Base-by-base conservation (phyloP, 352 stramenopile species). In the Phytophthora fragariaefolia region DNA sequence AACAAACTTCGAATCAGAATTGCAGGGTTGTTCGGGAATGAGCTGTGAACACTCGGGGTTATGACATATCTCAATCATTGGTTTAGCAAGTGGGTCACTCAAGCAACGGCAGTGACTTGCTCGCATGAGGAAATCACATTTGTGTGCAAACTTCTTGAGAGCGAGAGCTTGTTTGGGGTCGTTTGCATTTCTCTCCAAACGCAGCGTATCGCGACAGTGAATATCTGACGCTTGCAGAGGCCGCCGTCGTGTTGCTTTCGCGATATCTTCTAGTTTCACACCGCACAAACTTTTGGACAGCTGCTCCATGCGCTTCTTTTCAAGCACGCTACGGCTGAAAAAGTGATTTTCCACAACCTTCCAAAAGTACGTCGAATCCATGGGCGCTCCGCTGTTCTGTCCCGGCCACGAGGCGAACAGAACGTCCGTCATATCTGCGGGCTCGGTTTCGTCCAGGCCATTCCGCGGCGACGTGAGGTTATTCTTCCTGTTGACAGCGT, bases 311-410 rank as follows among this genome's bases (percentile, higher is more conserved):
- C 82, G 79, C 20, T 87, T 84, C 73, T 92, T 93, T 46, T 82
- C 67, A 2, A 95, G 61, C 18, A 71, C 43, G 24, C 82, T 89
- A 48, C 66, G 85, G 38, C 66, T 86, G 58, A 84, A 96, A 51
- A 92, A 96, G 27, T 87, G 69, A 13, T 57, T 77, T 26, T 90
- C 76, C 15, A 96, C 58, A 17, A 91, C 71, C 30, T 80, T 85
- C 89, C 89, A 96, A 45, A 95, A 88, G 60, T 87, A 78, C 20
- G 87, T 89, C 24, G 86, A 83, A 47, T 95, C 82, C 74, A 96
- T 86, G 0, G 82, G 73, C 18, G 74, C 82, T 0, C 89, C 89
- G 26, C 83, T 82, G 36, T 70, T 82, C 59, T 95, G 82, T 2
- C 85, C 85, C 0, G 87, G 87, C 89, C 89, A 96, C 12, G 85